Base-by-base conservation (phyloP, 148 eudicot species). In the Vaccinium vitisidaea region DNA sequence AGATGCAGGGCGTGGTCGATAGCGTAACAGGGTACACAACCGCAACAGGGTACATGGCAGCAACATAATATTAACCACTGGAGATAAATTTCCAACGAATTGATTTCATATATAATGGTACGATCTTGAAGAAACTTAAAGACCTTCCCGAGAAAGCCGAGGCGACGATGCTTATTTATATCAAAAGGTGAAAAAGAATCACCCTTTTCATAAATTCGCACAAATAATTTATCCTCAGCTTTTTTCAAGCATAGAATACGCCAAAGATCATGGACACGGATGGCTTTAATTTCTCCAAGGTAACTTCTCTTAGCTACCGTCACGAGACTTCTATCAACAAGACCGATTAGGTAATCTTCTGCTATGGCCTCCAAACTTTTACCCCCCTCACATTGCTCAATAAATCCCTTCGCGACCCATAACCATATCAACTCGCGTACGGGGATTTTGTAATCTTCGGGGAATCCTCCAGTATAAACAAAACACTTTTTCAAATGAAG, bases 391-490 rank as follows among this genome's bases (percentile, higher is more conserved):
- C 5, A 77, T n/a, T 82, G 61, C 25, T 16, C 18, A 15, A 87
- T 80, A 49, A 92, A 88, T n/a, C 93, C 94, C 65, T 92, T 91
- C 0, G 92, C 92, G 13, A 91, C 75, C 93, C 93, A 92, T 32
- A 92, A 50, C 0, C 82, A 80, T 0, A 82, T 74, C 50, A 92
- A 56, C 36, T 88, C 75, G 75, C 86, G 30, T 2, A 82, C 90
- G 0, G 90, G 92, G 59, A 92, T 88, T 65, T 81, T 86, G 54
- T 23, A 71, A 30, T 84, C 88, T 49, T 86, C 88, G 0, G 90
- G 19, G 88, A 79, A 43, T 43, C 46, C 46, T 43, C 46, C 46
- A 5, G 0, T 43, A 43, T 43, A 43, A 43, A 43, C 46, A 49
- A 89, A 88, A 49, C 94, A 92, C 2, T 85, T 75, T 83, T 82